Conservation (phyloP, 176 grass and related monocot genomes). For the Aegilops sharonensis region DNA sequence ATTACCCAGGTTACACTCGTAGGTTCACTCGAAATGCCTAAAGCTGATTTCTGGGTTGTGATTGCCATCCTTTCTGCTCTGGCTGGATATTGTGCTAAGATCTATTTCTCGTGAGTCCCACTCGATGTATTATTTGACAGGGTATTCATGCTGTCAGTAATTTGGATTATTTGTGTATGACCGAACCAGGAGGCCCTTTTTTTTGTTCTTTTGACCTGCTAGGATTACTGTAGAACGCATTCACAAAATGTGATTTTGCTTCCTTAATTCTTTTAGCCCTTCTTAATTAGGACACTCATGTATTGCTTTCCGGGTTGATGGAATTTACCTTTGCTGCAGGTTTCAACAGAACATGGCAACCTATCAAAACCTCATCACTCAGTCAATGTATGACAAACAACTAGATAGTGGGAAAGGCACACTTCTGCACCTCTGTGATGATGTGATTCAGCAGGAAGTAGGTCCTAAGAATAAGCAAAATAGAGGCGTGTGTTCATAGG, state of each 20-base stretch:
- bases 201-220: not conserved
- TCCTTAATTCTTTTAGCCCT: slow-evolving; percentile 5
- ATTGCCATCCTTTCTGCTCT: slow-evolving; percentile 83
- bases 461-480: slow-evolving; percentile 10
- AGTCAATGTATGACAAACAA: slow-evolving; percentile 99
- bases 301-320: not conserved
- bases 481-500: not conserved
- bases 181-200: not conserved
- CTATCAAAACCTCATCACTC: slow-evolving; percentile 91
- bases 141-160: not conserved
- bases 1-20: slow-evolving; percentile 76
- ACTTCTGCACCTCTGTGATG: slow-evolving; percentile 90
- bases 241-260: slow-evolving; percentile 7
- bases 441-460: slow-evolving; percentile 99
- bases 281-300: not conserved
- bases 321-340: slow-evolving; percentile 40
- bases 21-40: slow-evolving; percentile 91
- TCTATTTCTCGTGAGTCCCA: slow-evolving; percentile 91
- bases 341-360: slow-evolving; percentile 98
- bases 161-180: slow-evolving; percentile 4
- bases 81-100: slow-evolving; percentile 94
- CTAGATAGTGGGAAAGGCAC: slow-evolving; percentile 96
- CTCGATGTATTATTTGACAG: slow-evolving; percentile 9
- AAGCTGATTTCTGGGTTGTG: slow-evolving; percentile 97
- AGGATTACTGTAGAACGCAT: not conserved